phyloP scores from a whole-genome alignment of 257 asterid species.

The Galeopsis tetrahit region DNA sequence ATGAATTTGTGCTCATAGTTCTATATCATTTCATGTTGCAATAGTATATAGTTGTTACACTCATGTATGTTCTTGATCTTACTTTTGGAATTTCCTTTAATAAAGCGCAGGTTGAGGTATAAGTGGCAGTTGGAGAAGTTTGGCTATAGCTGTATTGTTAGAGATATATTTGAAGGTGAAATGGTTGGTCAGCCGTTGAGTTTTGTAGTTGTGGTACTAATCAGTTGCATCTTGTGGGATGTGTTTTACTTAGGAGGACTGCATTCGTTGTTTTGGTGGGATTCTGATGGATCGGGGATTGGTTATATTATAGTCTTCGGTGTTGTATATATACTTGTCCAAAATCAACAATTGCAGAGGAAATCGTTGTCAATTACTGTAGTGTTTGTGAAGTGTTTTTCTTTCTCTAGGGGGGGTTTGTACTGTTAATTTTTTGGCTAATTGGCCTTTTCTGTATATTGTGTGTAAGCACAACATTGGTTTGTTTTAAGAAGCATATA shows the following conservation, averaged over 20 bases:
- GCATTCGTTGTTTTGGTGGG: constrained; percentile 17
- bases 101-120: constrained; percentile 43
- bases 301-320: constrained; percentile 35
- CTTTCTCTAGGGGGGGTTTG: not conserved
- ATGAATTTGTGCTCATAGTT: not conserved
- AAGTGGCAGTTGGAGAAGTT: constrained; percentile 43
- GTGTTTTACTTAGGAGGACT: constrained; percentile 26
- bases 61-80: constrained; percentile 9
- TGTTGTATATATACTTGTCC: constrained; percentile 44
- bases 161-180: constrained; percentile 38
- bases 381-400: constrained; percentile 33
- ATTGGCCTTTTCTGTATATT: constrained; percentile 41
- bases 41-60: not conserved
- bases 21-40: not conserved
- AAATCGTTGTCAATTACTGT: not conserved
- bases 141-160: constrained; percentile 40
- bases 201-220: constrained; percentile 38
- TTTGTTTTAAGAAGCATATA: constrained; percentile 38
- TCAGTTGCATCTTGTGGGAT: constrained; percentile 38
- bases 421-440: constrained; percentile 18
- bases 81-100: not conserved
- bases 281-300: constrained; percentile 34
- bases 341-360: constrained; percentile 26
- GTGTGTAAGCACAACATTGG: constrained; percentile 50
- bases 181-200: constrained; percentile 31